Evolutionary conservation across 2,329 filamentous ascomycete genomes (phyloP), one percentile per base, ranked within the genome.

Genomic region (Harringtonia lauricola): DNA sequence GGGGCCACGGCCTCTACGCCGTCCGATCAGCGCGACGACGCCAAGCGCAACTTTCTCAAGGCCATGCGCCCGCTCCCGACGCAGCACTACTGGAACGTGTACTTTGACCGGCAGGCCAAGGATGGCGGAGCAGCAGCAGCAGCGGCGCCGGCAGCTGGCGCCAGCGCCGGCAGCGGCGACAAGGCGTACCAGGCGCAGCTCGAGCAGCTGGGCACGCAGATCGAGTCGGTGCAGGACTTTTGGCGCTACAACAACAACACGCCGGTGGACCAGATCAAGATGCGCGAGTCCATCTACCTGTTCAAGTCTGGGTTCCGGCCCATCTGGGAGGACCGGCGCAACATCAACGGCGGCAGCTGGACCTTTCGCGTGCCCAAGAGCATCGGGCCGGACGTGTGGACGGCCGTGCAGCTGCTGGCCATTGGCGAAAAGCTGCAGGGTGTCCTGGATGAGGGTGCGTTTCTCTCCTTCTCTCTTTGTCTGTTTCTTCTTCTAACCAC

Each of bases 351-450:
- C 42, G 90, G 90, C 40, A 83, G 84, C 59, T 95, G 87, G 87
- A 94, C 87, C 19, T 94, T 96, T 64, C 81, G 89, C 41, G 82
- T 95, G 36, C 80, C 82, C 50, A 95, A 94, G 68, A 72, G 70
- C 49, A 72, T 75, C 31, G 78, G 77, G 7, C 75, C 79, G 3
- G 82, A 82, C 54, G 83, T 86, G 58, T 95, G 83, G 86, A 88
- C 81, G 54, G 79, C 81, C 58, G 72, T 95, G 49, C 78, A 88
- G 65, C 67, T 90, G 58, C 72, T 92, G 61, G 86, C 86, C 29
- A 86, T 92, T 48, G 86, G 86, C 29, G 86, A 94, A 68, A 74
- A 82, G 57, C 67, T 94, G 49, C 83, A 92, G 65, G 71, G 75
- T 51, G 82, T 76, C 15, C 69, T 94, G 12, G 83, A 84, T 42